These are phyloP conservation scores for Pseudogymnoascus sp. DNA, from an alignment of 2,329 filamentous ascomycete genomes.

Conservation along the genomic window DNA sequence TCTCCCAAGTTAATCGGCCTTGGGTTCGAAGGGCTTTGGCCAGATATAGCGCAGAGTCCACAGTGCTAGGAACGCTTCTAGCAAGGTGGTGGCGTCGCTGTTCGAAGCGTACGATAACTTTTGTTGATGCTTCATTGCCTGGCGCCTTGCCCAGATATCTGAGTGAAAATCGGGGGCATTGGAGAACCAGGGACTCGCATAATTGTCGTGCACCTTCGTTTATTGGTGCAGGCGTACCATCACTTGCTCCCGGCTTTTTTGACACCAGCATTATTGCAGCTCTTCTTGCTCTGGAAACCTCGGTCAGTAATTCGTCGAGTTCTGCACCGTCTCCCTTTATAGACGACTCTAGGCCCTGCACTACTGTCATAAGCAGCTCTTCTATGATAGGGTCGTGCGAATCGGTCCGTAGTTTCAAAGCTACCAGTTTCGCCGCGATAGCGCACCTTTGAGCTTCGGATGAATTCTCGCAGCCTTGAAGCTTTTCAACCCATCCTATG, in stretches of 20 bases:
- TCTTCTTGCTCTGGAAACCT: conserved; percentile 48
- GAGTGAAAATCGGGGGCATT: conserved; percentile 52
- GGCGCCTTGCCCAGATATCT: conserved; percentile 57
- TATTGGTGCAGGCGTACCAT: not conserved
- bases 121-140: conserved; percentile 43
- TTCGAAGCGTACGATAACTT: conserved; percentile 54
- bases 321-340: conserved; percentile 53
- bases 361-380: conserved; percentile 40
- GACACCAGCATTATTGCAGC: conserved; percentile 44
- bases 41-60: conserved; percentile 55
- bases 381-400: conserved; percentile 34
- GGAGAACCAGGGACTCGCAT: conserved; percentile 50
- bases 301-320: conserved; percentile 53
- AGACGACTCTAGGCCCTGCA: conserved; percentile 49
- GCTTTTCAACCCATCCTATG: conserved; percentile 45
- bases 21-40: conserved; percentile 46
- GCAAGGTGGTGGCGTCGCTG: conserved; percentile 44
- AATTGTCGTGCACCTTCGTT: conserved; percentile 27
- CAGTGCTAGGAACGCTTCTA: conserved; percentile 46
- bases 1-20: conserved; percentile 43
- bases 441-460: conserved; percentile 36
- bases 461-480: conserved; percentile 26
- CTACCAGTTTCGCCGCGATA: conserved; percentile 47
- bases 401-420: conserved; percentile 44
- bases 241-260: conserved; percentile 20